Conservation (phyloP, 345 rosid genomes). For the Eucalyptus pumila region DNA sequence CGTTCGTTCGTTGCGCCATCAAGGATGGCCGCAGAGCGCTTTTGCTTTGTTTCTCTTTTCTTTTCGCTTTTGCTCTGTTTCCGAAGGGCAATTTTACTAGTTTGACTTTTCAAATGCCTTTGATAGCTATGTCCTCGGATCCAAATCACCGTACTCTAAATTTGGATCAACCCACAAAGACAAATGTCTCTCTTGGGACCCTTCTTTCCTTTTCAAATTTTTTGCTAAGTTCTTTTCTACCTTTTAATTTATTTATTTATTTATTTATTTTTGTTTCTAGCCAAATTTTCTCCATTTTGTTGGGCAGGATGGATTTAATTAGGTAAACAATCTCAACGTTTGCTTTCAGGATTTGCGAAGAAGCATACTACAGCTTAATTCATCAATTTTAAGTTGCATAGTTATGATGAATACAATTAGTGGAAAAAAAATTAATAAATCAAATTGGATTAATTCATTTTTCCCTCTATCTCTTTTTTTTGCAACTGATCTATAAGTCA, state of each 20-base stretch:
- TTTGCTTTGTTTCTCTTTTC: no score
- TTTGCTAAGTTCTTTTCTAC: neutral
- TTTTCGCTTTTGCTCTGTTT: no score
- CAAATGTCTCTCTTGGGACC: neutral
- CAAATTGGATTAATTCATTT: neutral
- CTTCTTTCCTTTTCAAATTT: neutral
- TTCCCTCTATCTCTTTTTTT: neutral
- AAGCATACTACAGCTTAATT: neutral
- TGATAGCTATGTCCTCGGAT: neutral
- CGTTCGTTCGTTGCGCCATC: neutral
- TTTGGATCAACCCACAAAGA: neutral
- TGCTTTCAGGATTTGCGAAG: neutral
- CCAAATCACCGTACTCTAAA: neutral
- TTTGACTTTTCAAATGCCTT: neutral
- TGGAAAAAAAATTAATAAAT: neutral
- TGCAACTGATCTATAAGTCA: neutral
- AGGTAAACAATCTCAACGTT: neutral
- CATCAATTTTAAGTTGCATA: neutral
- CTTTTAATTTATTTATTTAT: no score
- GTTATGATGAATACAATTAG: neutral
- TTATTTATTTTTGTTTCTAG: neutral
- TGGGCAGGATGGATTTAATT: neutral
- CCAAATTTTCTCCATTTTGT: neutral
- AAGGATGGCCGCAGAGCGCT: neutral
- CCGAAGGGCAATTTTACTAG: no score